Evolutionary conservation across 2,329 filamentous ascomycete genomes (phyloP).

Genomic region (Monilinia aucupariae): DNA sequence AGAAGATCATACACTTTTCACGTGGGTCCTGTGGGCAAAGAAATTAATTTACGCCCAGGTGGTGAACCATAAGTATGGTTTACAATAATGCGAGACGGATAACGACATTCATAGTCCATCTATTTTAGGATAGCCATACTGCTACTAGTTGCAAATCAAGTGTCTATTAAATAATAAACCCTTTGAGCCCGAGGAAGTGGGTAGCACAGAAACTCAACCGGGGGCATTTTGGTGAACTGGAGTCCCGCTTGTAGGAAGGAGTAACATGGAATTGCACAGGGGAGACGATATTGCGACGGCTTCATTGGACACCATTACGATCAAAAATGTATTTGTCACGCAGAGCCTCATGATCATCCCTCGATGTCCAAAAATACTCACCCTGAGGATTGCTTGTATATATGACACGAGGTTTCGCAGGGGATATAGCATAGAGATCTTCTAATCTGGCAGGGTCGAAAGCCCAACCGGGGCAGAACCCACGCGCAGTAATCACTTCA

Average conservation of each 20-base stretch:
- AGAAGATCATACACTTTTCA: constrained; percentile 8
- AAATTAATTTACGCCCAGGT: constrained; percentile 3
- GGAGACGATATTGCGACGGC: not conserved
- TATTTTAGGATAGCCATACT: constrained; percentile 6
- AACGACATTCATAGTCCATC: constrained; percentile 15
- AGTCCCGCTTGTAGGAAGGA: not conserved
- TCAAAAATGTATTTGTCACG: not conserved
- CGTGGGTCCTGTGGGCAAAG: not conserved
- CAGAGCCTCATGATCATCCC: constrained; percentile 12
- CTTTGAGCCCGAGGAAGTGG: constrained; percentile 7
- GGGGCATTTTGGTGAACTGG: not conserved
- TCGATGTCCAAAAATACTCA: constrained; percentile 6
- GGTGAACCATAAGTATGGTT: constrained; percentile 7
- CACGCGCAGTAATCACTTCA: constrained; percentile 7
- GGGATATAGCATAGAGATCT: constrained; percentile 5
- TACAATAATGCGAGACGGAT: constrained; percentile 12
- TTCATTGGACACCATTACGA: constrained; percentile 9
- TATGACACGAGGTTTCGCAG: constrained; percentile 6
- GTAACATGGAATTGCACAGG: not conserved
- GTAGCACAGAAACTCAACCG: not conserved
- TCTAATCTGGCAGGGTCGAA: constrained; percentile 7
- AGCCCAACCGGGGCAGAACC: constrained; percentile 6
- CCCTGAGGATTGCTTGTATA: not conserved
- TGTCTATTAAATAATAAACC: constrained; percentile 9
- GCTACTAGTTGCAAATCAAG: not conserved